Evolutionary conservation across 73 alveolate species (phyloP).

Genomic region (Tetrahymena thermophila): DNA sequence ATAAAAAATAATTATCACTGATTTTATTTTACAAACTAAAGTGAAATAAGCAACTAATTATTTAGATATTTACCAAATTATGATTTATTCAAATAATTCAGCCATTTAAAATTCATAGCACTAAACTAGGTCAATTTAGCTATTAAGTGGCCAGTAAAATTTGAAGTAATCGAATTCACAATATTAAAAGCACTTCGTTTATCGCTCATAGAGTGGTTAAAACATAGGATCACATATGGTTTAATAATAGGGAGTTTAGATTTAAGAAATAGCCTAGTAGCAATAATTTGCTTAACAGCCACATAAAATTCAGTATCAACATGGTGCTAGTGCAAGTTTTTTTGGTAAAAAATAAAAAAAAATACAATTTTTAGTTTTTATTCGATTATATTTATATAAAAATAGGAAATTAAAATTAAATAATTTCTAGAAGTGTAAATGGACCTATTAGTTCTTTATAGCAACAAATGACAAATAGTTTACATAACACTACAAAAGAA

Average conservation of each 20-base stretch:
- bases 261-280: not conserved
- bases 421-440: not conserved
- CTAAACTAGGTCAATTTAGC: not conserved
- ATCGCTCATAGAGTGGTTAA: not conserved
- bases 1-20: not conserved
- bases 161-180: not conserved
- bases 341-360: not conserved
- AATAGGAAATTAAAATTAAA: not conserved
- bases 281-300: not conserved
- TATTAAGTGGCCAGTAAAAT: not conserved
- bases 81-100: not conserved
- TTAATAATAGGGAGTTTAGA: not conserved
- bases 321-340: not conserved
- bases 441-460: not conserved
- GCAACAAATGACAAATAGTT: not conserved
- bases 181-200: not conserved
- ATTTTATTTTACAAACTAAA: not conserved
- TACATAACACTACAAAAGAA: not conserved
- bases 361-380: not conserved
- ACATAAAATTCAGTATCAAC: not conserved
- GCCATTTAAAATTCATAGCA: not conserved
- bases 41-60: not conserved
- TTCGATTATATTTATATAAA: not conserved
- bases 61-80: not conserved
- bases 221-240: not conserved